These are phyloP conservation scores for Beauveria pseudobassiana DNA, from an alignment of 2,329 filamentous ascomycete genomes.

Conservation along the genomic window DNA sequence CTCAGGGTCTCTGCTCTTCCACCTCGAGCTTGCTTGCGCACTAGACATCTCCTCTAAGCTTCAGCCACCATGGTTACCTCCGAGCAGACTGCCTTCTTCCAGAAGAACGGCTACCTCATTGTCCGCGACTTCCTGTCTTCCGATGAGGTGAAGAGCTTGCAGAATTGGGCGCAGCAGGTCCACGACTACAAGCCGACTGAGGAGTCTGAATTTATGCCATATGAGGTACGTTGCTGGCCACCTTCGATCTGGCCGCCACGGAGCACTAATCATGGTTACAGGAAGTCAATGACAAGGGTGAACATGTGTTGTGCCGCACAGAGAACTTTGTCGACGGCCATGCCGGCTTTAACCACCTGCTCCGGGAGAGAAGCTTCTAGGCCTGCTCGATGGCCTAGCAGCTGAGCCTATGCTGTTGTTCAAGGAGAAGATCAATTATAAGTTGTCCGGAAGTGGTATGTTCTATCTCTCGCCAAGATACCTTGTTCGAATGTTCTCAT, in stretches of 20 bases:
- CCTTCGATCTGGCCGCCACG: too few species aligned
- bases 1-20: too few species aligned
- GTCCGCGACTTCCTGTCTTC: conserved; percentile 14
- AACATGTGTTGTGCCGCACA: conserved; percentile 15
- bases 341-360: conserved; percentile 12
- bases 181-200: conserved; percentile 14
- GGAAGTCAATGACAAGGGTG: conserved; percentile 15
- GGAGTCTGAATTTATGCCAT: conserved; percentile 14
- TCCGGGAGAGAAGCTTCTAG: conserved; percentile 14
- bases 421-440: conserved; percentile 19
- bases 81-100: conserved; percentile 12
- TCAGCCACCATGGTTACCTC: conserved; percentile 9
- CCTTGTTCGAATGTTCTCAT: too few species aligned
- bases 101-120: conserved; percentile 15
- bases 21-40: too few species aligned
- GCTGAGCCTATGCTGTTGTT: conserved; percentile 16
- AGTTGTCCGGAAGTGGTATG: conserved; percentile 14
- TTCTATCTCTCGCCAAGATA: too few species aligned
- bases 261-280: not conserved
- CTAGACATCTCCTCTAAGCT: too few species aligned
- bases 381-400: conserved; percentile 11
- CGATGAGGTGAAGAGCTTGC: conserved; percentile 9
- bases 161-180: conserved; percentile 15
- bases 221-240: conserved; percentile 3
- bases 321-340: conserved; percentile 17